A percentile compares a stretch with the other conserved stretches of the same genome.
Evolutionary conservation across 306 rosid species (phyloP).

Genomic region (Canavalia gladiata): DNA sequence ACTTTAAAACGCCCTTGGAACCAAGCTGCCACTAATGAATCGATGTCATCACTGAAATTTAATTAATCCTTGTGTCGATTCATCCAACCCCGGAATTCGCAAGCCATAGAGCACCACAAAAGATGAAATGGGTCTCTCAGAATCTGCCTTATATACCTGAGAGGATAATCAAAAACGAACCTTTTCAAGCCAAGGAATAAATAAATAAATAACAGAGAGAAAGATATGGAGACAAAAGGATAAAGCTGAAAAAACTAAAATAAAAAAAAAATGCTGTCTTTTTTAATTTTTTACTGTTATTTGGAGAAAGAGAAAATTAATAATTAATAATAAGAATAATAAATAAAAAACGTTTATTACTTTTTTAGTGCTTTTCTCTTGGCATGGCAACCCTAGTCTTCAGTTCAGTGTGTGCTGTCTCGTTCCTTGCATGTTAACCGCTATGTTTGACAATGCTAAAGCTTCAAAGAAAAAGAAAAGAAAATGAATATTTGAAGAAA

Average conservation of each 20-base stretch:
- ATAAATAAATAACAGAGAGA: conserved; percentile 21
- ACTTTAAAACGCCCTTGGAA: neutral
- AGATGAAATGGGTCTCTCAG: conserved; percentile 47
- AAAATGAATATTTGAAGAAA: neutral
- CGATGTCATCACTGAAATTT: conserved; percentile 11
- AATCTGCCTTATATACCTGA: conserved; percentile 40
- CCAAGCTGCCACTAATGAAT: neutral
- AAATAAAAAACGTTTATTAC: neutral
- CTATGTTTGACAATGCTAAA: conserved; percentile 32
- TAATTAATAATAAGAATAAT: neutral
- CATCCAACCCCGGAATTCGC: conserved; percentile 36
- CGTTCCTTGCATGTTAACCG: conserved; percentile 65
- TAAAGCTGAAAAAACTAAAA: conserved; percentile 44
- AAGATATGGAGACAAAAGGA: conserved; percentile 58
- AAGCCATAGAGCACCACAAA: conserved; percentile 37
- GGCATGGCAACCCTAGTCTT: conserved; percentile 66
- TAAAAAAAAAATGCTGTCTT: neutral
- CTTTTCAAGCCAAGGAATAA: conserved; percentile 28
- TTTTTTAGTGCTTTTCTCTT: neutral
- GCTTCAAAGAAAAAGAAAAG: conserved; percentile 8
- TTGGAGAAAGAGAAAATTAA: conserved; percentile 1
- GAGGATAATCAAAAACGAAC: conserved; percentile 21
- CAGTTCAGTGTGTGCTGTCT: conserved; percentile 43
- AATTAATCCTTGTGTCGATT: conserved; percentile 7
- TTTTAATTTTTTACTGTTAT: conserved; percentile 25